Base-by-base conservation (phyloP, 2,329 filamentous ascomycete species). In the Helotiales sp. region DNA sequence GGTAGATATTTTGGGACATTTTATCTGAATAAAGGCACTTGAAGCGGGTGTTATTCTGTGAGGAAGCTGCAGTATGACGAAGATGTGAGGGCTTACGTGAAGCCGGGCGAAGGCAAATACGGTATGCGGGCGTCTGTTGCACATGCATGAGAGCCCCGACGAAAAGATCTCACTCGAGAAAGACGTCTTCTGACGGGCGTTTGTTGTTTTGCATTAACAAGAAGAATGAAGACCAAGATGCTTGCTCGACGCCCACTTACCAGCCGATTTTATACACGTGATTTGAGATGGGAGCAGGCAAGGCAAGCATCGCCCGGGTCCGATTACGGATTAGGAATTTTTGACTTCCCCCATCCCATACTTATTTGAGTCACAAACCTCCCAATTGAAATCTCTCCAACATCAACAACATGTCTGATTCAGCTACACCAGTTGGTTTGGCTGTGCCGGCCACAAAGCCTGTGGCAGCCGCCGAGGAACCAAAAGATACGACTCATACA, bases 101-200 rank as follows among this genome's bases (percentile, higher is more conserved):
- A 45, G 40, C n/a, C 10, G 40, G 40, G 40, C 40, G 20, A 45
- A n/a, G 20, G 40, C 17, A 20, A 20, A 45, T 45, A 45, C 3
- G 5, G 17, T 45, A 20, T 45, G 32, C 22, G 17, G 57, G 34
- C 17, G 34, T 45, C n/a, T 45, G 22, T 26, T 88, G 86, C 75
- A 89, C 87, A 24, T 74, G 87, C 88, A 80, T 74, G 83, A 77
- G 28, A 49, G 59, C 50, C 58, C 47, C 55, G 65, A 54, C 32
- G 32, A n/a, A 49, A 68, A 40, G 37, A 30, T 28, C 65, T 59
- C 26, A 62, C 17, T 11, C 66, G 71, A 58, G 68, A 2, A 20
- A 10, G 40, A 20, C 10, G 20, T 20, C 7, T 45, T 17, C 37
- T 22, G 3, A 22, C 49, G 30, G 47, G 47, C 22, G 28, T 20